Conservation (phyloP, 495 filamentous ascomycete genomes). For the Amniculicola lignicola region DNA sequence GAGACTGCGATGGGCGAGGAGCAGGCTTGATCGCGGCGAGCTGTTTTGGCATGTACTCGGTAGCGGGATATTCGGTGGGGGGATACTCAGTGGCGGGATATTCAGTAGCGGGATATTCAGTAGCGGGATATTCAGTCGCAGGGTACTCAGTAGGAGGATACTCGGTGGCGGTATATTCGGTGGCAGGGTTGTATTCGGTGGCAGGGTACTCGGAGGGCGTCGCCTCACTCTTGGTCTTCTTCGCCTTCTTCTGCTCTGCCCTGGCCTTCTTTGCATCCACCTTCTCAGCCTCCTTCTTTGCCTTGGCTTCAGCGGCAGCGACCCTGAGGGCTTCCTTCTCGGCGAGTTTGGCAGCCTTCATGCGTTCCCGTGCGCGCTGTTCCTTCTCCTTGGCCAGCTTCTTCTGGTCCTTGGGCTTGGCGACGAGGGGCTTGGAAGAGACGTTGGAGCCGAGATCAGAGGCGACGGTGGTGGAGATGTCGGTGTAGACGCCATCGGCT, state of each 20-base stretch:
- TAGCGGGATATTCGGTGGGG: constrained; percentile 1
- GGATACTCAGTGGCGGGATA: too few relatives aligned
- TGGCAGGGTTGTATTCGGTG: too few relatives aligned
- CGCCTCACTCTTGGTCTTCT: constrained; percentile 4
- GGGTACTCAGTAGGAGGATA: constrained; percentile 14
- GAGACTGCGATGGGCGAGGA: constrained; percentile 3
- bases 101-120: too few relatives aligned
- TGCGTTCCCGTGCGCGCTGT: constrained; percentile 25
- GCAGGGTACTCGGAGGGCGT: background rate
- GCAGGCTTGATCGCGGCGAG: background rate
- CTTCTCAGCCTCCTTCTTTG: constrained; percentile 33
- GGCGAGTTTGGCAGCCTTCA: constrained; percentile 31
- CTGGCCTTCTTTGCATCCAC: constrained; percentile 25
- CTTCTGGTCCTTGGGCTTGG: constrained; percentile 15
- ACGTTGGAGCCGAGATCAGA: constrained; percentile 52
- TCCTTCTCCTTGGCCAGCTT: constrained; percentile 35
- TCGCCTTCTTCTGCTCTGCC: constrained; percentile 25
- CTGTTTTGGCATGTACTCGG: constrained; percentile 13
- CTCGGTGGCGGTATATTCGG: constrained; percentile 4
- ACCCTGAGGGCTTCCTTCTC: constrained; percentile 30
- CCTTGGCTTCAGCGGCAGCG: constrained; percentile 34
- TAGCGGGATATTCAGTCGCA: constrained; percentile 4
- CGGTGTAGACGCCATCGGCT: constrained; percentile 69
- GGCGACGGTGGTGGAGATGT: constrained; percentile 53
- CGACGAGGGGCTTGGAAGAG: constrained; percentile 39